Base-by-base conservation (phyloP, 2,329 filamentous ascomycete genomes). In the Xylariaceae sp. region DNA sequence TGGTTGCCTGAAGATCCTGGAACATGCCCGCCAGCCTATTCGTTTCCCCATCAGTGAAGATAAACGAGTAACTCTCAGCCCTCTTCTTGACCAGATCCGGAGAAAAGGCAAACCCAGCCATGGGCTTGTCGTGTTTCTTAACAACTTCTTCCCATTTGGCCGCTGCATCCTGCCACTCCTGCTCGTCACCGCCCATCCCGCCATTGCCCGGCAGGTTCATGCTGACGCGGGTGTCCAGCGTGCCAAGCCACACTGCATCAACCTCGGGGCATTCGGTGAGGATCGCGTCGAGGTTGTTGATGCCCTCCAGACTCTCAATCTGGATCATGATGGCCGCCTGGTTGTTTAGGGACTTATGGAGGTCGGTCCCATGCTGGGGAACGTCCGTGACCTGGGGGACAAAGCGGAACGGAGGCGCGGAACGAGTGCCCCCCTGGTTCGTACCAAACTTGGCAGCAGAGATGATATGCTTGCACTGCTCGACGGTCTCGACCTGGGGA, bases 321-420 rank as follows among this genome's bases (percentile, higher is more conserved):
- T 70, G 66, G 30, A 69, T 64, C 52, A 68, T 61, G 37, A 70
- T 49, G 29, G 66, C 65, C 1, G 66, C 64, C 46, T 68, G 65
- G 32, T 62, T 46, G 47, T 70, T 69, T 19, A 65, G 32, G 39
- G 58, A 61, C 38, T 59, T 47, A 38, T 57, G 56, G 6, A 67
- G 37, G 19, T 60, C 54, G 4, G 49, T 38, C n/a, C 53, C 35
- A 34, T 65, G 54, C 29, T 44, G 47, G 13, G 55, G 35, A 3
- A 16, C 46, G 45, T 68, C 65, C 0, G 61, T 61, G 19, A 68
- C n/a, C 18, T 56, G 58, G 0, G 57, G 58, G 4, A 67, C 21
- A 12, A 59, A 50, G 3, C 65, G 57, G 35, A 59, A 64, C 2
- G 66, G 66, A 5, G 66, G 65, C 3, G 59, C 65, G 2, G 67